Conservation (phyloP, 768 basidiomycete genomes). For the Xerocomellus chrysenteron region DNA sequence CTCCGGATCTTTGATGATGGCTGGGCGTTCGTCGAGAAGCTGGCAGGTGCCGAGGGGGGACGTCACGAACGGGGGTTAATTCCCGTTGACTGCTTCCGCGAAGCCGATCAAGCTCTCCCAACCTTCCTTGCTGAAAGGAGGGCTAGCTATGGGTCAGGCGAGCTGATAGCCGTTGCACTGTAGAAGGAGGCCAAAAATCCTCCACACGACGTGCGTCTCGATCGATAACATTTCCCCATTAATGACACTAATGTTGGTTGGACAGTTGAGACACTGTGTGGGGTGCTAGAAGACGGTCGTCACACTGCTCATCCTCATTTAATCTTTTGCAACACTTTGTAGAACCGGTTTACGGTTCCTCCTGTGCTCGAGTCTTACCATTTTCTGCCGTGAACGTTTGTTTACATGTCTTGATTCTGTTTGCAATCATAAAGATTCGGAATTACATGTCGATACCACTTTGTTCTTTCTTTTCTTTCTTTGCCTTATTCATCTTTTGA, state of each 20-base stretch:
- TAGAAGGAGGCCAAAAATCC: neutral
- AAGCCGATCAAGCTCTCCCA: slow-evolving; percentile 44
- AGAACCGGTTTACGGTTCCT: neutral
- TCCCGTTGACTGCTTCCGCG: slow-evolving; percentile 67
- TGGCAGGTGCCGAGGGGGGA: slow-evolving; percentile 9
- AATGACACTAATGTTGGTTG: neutral
- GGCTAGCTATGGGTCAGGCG: slow-evolving; percentile 33
- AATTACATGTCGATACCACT: slow-evolving; percentile 16
- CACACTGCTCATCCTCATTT: neutral
- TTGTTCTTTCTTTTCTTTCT: neutral
- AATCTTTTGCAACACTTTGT: neutral
- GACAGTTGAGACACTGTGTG: neutral
- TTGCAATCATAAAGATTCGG: slow-evolving; percentile 5
- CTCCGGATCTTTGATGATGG: slow-evolving; percentile 64
- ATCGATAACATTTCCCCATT: neutral
- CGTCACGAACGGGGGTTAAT: slow-evolving; percentile 48
- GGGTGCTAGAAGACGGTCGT: neutral
- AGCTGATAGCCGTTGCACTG: neutral
- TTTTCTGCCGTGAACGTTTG: neutral
- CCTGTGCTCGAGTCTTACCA: neutral
- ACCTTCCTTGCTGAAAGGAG: slow-evolving; percentile 50
- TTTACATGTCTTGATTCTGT: neutral
- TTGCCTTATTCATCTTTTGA: neutral
- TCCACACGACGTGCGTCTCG: slow-evolving; percentile 3
- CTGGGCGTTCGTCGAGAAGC: slow-evolving; percentile 62